These are phyloP conservation scores for Nepenthes gracilis DNA, from an alignment of 148 eudicot genomes.

Conservation along the genomic window DNA sequence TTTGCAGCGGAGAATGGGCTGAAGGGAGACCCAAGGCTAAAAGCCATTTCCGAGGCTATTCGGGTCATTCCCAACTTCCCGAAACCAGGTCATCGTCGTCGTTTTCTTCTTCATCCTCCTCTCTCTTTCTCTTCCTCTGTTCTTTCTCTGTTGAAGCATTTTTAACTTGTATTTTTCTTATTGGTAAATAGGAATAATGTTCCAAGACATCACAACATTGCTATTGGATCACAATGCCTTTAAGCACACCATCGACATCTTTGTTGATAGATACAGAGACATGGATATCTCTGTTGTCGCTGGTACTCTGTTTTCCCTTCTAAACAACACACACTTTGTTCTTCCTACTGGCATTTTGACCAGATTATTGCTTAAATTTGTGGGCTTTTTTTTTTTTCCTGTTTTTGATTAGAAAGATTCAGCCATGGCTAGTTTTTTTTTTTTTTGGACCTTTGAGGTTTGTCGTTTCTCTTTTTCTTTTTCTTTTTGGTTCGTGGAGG, in stretches of 20 bases:
- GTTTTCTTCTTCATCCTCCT: no score
- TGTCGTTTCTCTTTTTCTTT: no score
- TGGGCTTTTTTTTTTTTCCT: no score
- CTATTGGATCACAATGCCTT: constrained; percentile 58
- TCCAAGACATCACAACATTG: constrained; percentile 79
- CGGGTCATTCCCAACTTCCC: constrained; percentile 92
- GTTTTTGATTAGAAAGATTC: not conserved
- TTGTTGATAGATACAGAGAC: constrained; percentile 72
- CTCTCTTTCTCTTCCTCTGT: not conserved
- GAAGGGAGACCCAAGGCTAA: constrained; percentile 77
- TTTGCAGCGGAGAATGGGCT: constrained; percentile 86
- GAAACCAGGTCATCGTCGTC: constrained; percentile 45
- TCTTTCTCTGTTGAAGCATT: not conserved
- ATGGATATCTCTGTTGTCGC: constrained; percentile 85
- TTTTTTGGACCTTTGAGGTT: no score
- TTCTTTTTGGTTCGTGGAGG: no score
- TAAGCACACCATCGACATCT: constrained; percentile 68
- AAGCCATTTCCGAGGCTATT: constrained; percentile 79
- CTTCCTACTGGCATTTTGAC: no score
- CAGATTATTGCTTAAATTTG: no score
- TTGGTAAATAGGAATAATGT: constrained; percentile 54
- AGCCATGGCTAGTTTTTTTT: no score
- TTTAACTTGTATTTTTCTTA: not conserved
- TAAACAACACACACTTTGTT: no score
- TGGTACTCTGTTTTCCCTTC: constrained; percentile 24